Evolutionary conservation across 306 rosid genomes (phyloP).

Genomic region (Castanea crenata): DNA sequence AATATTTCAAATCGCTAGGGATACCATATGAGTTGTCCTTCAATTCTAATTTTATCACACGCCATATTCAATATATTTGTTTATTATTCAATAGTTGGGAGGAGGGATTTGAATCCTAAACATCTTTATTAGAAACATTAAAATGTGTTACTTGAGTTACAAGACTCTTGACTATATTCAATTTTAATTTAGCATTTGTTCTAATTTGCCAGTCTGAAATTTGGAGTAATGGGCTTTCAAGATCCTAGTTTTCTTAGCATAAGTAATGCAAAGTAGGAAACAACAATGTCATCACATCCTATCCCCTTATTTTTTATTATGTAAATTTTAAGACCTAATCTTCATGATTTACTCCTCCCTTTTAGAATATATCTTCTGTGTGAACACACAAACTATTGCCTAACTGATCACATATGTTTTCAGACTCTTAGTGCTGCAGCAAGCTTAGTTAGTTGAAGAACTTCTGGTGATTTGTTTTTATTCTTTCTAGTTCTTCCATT

Average conservation of each 20-base stretch:
- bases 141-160: too few species aligned
- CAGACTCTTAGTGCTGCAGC: slow-evolving; percentile 67
- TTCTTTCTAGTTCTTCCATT: background rate
- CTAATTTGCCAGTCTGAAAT: slow-evolving; percentile 56
- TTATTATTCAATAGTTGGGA: too few species aligned
- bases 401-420: slow-evolving; percentile 62
- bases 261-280: slow-evolving; percentile 55
- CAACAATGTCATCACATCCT: slow-evolving; percentile 48
- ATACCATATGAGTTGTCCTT: too few species aligned
- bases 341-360: background rate
- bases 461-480: background rate
- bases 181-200: too few species aligned
- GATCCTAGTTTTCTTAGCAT: slow-evolving; percentile 73
- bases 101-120: too few species aligned
- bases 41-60: too few species aligned
- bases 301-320: background rate
- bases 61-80: too few species aligned
- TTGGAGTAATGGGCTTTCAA: slow-evolving; percentile 72
- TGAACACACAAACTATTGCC: slow-evolving; percentile 62
- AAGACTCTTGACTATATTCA: too few species aligned
- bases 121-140: too few species aligned
- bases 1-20: too few species aligned
- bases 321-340: background rate
- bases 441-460: slow-evolving; percentile 39
- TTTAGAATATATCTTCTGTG: slow-evolving; percentile 34